Conservation (phyloP, 208 protist genomes). For the Trypanosoma rangeli region DNA sequence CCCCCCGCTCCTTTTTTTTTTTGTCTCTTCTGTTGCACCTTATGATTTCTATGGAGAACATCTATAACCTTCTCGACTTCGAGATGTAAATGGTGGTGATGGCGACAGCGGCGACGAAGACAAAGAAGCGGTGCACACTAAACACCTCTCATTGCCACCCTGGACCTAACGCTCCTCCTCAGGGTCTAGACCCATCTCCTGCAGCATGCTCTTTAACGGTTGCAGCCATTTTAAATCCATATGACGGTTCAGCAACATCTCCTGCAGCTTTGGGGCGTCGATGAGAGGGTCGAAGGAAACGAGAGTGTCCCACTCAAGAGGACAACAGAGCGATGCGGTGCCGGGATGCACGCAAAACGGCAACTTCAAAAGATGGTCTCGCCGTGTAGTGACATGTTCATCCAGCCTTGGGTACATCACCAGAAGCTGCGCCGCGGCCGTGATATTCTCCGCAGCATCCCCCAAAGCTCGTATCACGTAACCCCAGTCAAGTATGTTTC, state of each 20-base stretch:
- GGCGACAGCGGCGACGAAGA: neutral
- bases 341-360: constrained; percentile 98
- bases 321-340: constrained; percentile 86
- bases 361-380: constrained; percentile 98
- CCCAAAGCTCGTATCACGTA: constrained; percentile 51
- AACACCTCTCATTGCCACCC: neutral
- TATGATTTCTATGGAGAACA: neutral
- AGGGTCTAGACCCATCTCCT: constrained; percentile 60
- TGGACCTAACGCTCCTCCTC: constrained; percentile 35
- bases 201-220: constrained; percentile 65
- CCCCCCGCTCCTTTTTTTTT: constrained; percentile 2
- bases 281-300: constrained; percentile 59
- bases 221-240: constrained; percentile 67
- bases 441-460: constrained; percentile 46
- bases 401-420: constrained; percentile 97
- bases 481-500: constrained; percentile 67
- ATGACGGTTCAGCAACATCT: constrained; percentile 61
- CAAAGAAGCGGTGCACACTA: neutral
- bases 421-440: constrained; percentile 64
- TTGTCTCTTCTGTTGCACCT: neutral
- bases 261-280: constrained; percentile 70
- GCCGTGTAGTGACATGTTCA: constrained; percentile 94
- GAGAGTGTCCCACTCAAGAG: constrained; percentile 74
- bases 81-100: neutral
- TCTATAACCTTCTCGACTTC: neutral